Evolutionary conservation across 495 filamentous ascomycete genomes (phyloP).

Genomic region (Penicillium paradoxum): DNA sequence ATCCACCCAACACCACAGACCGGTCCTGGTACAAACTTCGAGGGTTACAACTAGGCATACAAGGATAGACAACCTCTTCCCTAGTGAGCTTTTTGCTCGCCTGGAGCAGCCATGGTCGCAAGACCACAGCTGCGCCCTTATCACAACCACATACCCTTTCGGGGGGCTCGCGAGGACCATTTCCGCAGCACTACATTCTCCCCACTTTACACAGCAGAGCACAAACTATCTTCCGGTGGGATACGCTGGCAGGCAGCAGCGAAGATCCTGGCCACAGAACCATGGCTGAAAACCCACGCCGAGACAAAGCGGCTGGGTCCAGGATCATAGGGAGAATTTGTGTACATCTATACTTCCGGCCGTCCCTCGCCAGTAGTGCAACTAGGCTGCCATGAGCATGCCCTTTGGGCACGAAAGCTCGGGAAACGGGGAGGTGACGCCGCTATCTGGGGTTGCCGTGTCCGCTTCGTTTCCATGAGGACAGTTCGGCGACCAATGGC

Average conservation of each 20-base stretch:
- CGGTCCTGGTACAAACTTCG: slow-evolving; percentile 2
- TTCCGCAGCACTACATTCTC: not conserved
- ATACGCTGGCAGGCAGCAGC: not conserved
- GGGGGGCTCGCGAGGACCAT: not conserved
- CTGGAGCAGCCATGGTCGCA: not conserved
- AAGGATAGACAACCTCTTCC: not conserved
- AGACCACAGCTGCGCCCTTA: not conserved
- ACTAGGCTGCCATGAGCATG: not conserved
- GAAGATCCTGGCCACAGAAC: not conserved
- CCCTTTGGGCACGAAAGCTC: not conserved
- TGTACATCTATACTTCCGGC: not conserved
- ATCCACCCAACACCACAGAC: not conserved
- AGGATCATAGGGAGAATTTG: not conserved
- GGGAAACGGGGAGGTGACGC: slow-evolving; percentile 13
- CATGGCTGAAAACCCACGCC: not conserved
- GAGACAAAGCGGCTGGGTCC: not conserved
- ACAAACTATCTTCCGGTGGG: not conserved
- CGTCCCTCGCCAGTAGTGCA: not conserved
- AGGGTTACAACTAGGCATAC: not conserved
- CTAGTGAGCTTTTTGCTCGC: not conserved
- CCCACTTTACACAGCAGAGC: slow-evolving; percentile 1
- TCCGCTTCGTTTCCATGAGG: slow-evolving; percentile 44
- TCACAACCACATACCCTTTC: not conserved
- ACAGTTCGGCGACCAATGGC: slow-evolving; percentile 45
- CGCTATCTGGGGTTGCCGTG: slow-evolving; percentile 43